Percentiles rank a stretch among this genome's conserved stretches.
phyloP scores from a whole-genome alignment of 768 basidiomycete species.

The Piloderma croceum region DNA sequence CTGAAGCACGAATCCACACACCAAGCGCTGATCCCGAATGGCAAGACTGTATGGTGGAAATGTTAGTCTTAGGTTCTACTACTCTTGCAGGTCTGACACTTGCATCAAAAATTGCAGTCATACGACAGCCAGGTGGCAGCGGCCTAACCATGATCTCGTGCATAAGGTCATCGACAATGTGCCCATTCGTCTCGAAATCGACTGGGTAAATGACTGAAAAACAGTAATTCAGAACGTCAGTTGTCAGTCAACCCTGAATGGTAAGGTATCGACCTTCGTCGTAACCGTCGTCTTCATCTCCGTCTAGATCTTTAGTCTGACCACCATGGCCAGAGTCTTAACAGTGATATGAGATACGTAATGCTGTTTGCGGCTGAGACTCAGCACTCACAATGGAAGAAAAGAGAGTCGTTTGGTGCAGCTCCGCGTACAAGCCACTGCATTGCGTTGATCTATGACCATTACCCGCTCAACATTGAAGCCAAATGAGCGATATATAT shows the following conservation, averaged over 20 bases:
- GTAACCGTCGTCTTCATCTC: conserved; percentile 79
- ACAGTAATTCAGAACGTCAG: background rate
- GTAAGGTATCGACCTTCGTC: conserved; percentile 58
- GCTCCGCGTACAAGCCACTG: conserved; percentile 86
- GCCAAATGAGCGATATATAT: background rate
- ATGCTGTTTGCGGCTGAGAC: background rate
- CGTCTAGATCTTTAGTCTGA: conserved; percentile 76
- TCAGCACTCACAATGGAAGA: conserved; percentile 72
- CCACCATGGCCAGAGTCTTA: conserved; percentile 92
- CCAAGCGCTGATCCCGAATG: conserved; percentile 89
- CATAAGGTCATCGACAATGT: conserved; percentile 85
- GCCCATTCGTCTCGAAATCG: conserved; percentile 56
- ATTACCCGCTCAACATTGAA: too few species aligned
- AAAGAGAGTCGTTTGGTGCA: conserved; percentile 75
- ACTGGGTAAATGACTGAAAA: conserved; percentile 79
- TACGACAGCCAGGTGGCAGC: conserved; percentile 80
- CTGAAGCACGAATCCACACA: conserved; percentile 18
- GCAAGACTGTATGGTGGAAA: conserved; percentile 49
- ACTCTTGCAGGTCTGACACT: conserved; percentile 20
- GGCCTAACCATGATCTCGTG: conserved; percentile 76
- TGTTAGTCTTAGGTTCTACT: background rate
- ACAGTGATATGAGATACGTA: background rate
- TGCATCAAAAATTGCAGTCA: conserved; percentile 80
- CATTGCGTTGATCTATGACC: conserved; percentile 68
- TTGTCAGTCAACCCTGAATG: background rate